Percentiles rank a stretch among this genome's conserved stretches.
These are phyloP conservation scores for Phlebiopsis gigantea DNA, from an alignment of 768 basidiomycete genomes.

Conservation along the genomic window DNA sequence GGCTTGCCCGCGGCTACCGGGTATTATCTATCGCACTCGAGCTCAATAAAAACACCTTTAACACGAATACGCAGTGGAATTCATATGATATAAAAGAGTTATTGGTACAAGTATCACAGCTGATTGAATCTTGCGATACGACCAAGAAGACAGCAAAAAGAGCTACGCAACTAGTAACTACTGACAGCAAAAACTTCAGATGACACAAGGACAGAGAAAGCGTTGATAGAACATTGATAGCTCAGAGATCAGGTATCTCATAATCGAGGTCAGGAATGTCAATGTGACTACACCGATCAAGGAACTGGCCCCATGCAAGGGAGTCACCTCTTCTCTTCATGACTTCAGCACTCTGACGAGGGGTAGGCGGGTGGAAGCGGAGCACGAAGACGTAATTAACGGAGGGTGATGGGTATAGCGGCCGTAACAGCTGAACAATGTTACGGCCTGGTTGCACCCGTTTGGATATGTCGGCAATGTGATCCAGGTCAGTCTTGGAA, in stretches of 20 bases:
- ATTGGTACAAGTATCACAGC: too few relatives aligned
- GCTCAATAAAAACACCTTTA: too few relatives aligned
- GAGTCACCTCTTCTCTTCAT: neutral
- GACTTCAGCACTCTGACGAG: slow-evolving; percentile 10
- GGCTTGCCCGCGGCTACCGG: too few relatives aligned
- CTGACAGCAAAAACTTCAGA: too few relatives aligned
- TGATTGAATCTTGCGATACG: too few relatives aligned
- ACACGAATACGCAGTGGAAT: too few relatives aligned
- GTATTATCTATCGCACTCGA: too few relatives aligned
- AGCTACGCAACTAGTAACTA: too few relatives aligned
- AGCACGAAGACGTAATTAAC: slow-evolving; percentile 16
- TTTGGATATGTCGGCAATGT: slow-evolving; percentile 1
- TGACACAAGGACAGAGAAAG: too few relatives aligned
- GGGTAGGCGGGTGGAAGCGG: slow-evolving; percentile 15
- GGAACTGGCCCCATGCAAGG: neutral
- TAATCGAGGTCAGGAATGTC: neutral
- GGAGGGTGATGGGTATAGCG: slow-evolving; percentile 4
- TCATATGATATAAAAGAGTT: too few relatives aligned
- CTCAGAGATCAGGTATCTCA: neutral
- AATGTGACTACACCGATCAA: neutral
- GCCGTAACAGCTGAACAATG: slow-evolving; percentile 13
- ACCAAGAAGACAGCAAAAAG: too few relatives aligned
- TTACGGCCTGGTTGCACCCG: slow-evolving; percentile 10
- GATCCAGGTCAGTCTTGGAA: neutral
- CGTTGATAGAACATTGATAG: too few relatives aligned